phyloP scores from a whole-genome alignment of 164 flowering plant genomes.

The Stephania yunnanensis region DNA sequence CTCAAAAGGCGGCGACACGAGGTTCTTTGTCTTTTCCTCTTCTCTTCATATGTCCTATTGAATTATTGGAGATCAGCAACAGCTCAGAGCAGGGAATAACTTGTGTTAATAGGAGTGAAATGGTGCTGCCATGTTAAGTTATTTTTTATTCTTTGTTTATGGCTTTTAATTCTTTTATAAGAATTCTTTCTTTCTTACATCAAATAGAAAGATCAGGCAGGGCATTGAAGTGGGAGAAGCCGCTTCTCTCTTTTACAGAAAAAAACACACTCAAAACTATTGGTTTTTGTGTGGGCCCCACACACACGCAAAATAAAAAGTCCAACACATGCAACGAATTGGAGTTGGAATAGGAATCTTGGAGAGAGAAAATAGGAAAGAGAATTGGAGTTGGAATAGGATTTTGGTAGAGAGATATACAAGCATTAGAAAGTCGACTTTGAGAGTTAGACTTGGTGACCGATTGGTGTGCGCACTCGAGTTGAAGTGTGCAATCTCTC shows the following conservation, averaged over 20 bases:
- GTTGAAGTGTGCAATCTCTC: too few relatives aligned
- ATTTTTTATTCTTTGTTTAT: conserved; percentile 33
- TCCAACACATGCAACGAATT: too few relatives aligned
- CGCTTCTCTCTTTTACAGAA: neutral
- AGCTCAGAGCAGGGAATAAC: neutral
- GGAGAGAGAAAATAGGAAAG: too few relatives aligned
- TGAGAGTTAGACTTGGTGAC: too few relatives aligned
- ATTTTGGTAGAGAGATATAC: too few relatives aligned
- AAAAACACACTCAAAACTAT: neutral
- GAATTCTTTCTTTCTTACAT: conserved; percentile 27
- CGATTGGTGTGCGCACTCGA: too few relatives aligned
- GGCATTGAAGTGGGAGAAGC: neutral
- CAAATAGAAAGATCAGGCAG: conserved; percentile 9
- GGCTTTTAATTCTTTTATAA: conserved; percentile 48
- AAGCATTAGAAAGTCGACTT: too few relatives aligned
- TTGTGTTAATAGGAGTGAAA: conserved; percentile 8
- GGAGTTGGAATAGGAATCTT: too few relatives aligned
- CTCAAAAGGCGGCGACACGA: neutral
- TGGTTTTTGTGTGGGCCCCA: too few relatives aligned
- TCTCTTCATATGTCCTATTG: neutral
- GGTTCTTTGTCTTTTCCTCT: conserved; percentile 5
- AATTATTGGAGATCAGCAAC: neutral
- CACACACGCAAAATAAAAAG: too few relatives aligned
- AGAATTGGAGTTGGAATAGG: too few relatives aligned
- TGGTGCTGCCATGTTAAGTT: conserved; percentile 14